Percentiles rank a stretch among this genome's conserved stretches.
These are phyloP conservation scores for Amaranthus hypochondriacus DNA, from an alignment of 148 eudicot genomes.

Conservation along the genomic window DNA sequence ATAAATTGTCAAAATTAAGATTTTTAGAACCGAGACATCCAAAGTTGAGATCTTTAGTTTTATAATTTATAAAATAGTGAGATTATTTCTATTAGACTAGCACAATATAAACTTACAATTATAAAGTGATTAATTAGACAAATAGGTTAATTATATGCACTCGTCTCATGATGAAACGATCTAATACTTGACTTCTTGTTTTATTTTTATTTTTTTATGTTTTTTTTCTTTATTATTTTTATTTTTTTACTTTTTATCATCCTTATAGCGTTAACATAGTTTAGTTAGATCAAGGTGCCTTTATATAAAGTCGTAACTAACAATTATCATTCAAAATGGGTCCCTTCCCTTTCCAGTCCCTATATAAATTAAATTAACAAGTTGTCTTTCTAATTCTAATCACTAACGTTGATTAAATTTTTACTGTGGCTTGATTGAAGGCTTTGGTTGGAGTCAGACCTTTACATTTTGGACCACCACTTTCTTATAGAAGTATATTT, in stretches of 20 bases:
- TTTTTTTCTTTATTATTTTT: too few species aligned
- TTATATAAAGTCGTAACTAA: neutral
- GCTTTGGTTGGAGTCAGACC: neutral
- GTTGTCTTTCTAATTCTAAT: neutral
- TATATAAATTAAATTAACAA: neutral
- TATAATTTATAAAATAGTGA: too few species aligned
- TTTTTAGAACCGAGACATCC: too few species aligned
- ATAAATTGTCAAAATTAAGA: too few species aligned
- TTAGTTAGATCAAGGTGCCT: slow-evolving; percentile 11
- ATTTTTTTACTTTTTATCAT: neutral
- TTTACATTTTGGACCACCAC: neutral
- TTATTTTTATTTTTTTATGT: too few species aligned
- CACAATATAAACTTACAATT: too few species aligned
- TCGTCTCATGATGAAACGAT: too few species aligned
- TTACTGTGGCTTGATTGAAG: slow-evolving; percentile 6
- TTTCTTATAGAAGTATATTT: neutral
- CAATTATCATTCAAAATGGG: slow-evolving; percentile 8
- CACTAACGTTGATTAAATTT: neutral
- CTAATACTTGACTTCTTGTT: too few species aligned
- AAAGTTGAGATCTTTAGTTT: too few species aligned
- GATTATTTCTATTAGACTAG: too few species aligned
- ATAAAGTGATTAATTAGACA: too few species aligned
- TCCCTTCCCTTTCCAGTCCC: neutral
- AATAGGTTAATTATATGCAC: too few species aligned
- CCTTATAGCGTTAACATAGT: neutral